Conservation (phyloP, 371 early-diverging fungal genomes). For the Mortierella sp. region DNA sequence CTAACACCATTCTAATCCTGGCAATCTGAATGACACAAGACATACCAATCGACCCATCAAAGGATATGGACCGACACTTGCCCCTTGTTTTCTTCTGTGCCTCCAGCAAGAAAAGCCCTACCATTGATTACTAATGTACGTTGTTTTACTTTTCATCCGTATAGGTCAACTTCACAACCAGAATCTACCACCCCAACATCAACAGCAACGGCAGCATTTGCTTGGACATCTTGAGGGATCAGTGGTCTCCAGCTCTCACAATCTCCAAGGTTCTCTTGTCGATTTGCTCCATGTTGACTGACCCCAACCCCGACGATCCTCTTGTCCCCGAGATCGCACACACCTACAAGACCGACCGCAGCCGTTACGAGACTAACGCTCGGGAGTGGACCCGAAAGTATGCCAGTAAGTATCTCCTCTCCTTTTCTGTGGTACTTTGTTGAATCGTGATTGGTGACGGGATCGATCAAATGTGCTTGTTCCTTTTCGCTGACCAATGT, state of each 20-base stretch:
- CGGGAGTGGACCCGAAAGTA: constrained; percentile 96
- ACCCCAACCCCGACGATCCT: constrained; percentile 92
- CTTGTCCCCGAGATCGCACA: constrained; percentile 98
- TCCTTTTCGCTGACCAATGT: neutral
- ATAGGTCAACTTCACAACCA: constrained; percentile 94
- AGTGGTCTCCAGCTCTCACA: constrained; percentile 99
- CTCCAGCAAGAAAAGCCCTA: neutral
- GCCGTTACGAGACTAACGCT: constrained; percentile 90
- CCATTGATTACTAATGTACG: neutral
- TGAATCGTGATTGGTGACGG: neutral
- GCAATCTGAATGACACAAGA: neutral
- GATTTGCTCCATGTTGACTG: constrained; percentile 97
- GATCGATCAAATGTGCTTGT: neutral
- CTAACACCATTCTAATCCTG: neutral
- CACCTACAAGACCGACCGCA: constrained; percentile 94
- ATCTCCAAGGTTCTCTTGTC: constrained; percentile 97
- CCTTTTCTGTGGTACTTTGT: neutral
- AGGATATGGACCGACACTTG: neutral
- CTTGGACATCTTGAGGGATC: constrained; percentile 98
- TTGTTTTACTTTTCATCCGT: constrained; percentile 10
- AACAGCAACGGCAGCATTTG: constrained; percentile 99
- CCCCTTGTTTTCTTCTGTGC: neutral
- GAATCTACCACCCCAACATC: constrained; percentile 99
- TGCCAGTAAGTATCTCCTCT: constrained; percentile 62
- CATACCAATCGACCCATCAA: neutral